Percentiles rank a stretch among this genome's conserved stretches.
These are phyloP conservation scores for Lablab purpureus DNA, from an alignment of 306 rosid genomes.

Conservation along the genomic window DNA sequence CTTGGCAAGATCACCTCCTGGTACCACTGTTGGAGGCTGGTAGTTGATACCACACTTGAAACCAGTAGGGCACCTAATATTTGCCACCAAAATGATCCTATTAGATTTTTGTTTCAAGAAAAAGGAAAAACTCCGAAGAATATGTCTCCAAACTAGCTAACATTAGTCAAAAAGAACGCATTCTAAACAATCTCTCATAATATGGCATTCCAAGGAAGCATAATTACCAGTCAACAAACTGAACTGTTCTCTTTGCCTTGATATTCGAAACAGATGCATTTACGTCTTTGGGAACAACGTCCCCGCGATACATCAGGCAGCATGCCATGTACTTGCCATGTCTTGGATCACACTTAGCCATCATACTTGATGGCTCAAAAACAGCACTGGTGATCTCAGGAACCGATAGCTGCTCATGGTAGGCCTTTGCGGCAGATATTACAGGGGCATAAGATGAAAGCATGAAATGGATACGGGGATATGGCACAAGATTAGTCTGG, in stretches of 20 bases:
- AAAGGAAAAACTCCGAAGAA: constrained; percentile 19
- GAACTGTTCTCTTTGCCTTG: constrained; percentile 73
- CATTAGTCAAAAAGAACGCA: constrained; percentile 11
- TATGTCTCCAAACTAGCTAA: neutral
- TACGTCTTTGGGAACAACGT: constrained; percentile 88
- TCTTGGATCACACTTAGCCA: constrained; percentile 89
- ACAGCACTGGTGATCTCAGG: constrained; percentile 84
- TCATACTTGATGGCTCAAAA: constrained; percentile 83
- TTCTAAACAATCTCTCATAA: neutral
- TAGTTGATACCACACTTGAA: constrained; percentile 90
- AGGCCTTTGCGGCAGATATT: constrained; percentile 76
- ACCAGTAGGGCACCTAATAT: constrained; percentile 82
- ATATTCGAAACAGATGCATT: constrained; percentile 72
- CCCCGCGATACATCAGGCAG: constrained; percentile 83
- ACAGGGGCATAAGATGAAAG: constrained; percentile 85
- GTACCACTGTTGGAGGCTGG: constrained; percentile 81
- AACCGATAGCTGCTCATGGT: constrained; percentile 77
- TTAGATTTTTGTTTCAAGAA: constrained; percentile 25
- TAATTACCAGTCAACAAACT: constrained; percentile 81
- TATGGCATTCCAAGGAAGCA: constrained; percentile 24
- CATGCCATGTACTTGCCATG: constrained; percentile 92
- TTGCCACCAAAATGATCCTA: constrained; percentile 27
- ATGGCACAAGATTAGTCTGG: constrained; percentile 83
- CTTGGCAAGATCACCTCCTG: constrained; percentile 85
- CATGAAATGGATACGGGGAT: constrained; percentile 88